Conservation (phyloP, 2,329 filamentous ascomycete species). For the Moelleriella libera region DNA sequence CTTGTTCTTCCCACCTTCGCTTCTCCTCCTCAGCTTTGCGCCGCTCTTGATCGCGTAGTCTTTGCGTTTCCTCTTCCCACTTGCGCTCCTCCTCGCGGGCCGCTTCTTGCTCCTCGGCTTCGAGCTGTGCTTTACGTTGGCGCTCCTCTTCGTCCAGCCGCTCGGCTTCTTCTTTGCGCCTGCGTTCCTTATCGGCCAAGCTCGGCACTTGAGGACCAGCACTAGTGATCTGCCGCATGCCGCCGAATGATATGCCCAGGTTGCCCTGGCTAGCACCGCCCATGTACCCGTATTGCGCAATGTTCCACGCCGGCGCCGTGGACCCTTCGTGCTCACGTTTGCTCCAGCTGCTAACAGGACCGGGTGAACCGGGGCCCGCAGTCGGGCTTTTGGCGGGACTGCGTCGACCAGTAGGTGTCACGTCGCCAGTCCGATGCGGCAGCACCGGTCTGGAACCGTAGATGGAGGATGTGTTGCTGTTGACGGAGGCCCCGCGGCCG, state of each 20-base stretch:
- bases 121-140: conserved; percentile 28
- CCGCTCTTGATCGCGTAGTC: conserved; percentile 44
- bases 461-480: conserved; percentile 42
- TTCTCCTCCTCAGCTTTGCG: conserved; percentile 52
- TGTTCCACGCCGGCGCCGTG: conserved; percentile 92
- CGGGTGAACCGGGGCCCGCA: conserved; percentile 33
- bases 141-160: conserved; percentile 41
- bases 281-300: conserved; percentile 96
- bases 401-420: conserved; percentile 35
- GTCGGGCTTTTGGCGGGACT: conserved; percentile 47
- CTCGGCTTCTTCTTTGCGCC: conserved; percentile 44
- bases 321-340: conserved; percentile 66
- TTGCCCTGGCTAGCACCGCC: conserved; percentile 94
- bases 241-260: conserved; percentile 84
- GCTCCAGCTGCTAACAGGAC: conserved; percentile 74
- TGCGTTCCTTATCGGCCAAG: conserved; percentile 71
- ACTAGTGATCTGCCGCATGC: conserved; percentile 81
- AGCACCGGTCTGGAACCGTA: conserved; percentile 26
- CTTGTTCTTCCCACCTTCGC: conserved; percentile 64
- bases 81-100: conserved; percentile 48
- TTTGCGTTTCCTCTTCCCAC: conserved; percentile 52
- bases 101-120: conserved; percentile 47
- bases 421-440: conserved; percentile 38
- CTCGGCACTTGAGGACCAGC: conserved; percentile 67
- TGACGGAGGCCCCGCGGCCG: conserved; percentile 35